A percentile compares a stretch with the other conserved stretches of the same genome.
Conservation (phyloP, 2,329 filamentous ascomycete species). For the Claviceps cyperi region DNA sequence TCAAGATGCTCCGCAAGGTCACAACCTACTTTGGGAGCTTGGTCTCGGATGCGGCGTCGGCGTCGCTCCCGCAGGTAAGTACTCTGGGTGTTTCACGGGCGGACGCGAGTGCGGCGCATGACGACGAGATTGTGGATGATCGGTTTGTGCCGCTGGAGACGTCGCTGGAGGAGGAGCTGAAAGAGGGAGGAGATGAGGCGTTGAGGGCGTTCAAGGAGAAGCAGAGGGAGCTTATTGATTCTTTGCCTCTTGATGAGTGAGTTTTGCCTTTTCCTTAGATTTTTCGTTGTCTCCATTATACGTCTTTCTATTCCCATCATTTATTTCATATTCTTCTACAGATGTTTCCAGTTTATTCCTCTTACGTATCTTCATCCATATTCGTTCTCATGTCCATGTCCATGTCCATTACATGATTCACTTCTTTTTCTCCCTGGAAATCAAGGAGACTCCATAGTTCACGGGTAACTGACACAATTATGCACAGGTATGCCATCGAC, state of each 20-base stretch:
- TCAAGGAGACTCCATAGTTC: no score
- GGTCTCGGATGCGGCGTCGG: constrained; percentile 58
- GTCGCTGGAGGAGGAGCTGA: constrained; percentile 66
- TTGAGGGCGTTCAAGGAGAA: constrained; percentile 58
- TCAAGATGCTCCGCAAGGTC: constrained; percentile 86
- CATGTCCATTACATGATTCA: no score
- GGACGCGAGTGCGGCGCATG: constrained; percentile 49
- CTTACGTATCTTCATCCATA: no score
- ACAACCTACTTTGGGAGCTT: constrained; percentile 62
- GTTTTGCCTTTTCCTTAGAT: constrained; percentile 5
- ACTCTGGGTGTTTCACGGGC: constrained; percentile 43
- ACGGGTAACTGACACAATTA: neutral
- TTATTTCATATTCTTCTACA: neutral
- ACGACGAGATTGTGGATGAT: constrained; percentile 51
- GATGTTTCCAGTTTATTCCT: no score
- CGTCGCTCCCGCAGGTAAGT: constrained; percentile 45
- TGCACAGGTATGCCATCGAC: constrained; percentile 47
- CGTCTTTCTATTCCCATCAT: neutral
- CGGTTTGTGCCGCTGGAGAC: constrained; percentile 58
- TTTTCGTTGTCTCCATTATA: neutral
- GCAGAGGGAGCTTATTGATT: constrained; percentile 79
- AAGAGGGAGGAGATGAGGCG: constrained; percentile 68
- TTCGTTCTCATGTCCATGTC: no score
- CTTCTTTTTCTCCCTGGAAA: no score
- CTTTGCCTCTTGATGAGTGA: constrained; percentile 65